Conservation (phyloP, 768 basidiomycete species). For the Collybiopsis luxurians region DNA sequence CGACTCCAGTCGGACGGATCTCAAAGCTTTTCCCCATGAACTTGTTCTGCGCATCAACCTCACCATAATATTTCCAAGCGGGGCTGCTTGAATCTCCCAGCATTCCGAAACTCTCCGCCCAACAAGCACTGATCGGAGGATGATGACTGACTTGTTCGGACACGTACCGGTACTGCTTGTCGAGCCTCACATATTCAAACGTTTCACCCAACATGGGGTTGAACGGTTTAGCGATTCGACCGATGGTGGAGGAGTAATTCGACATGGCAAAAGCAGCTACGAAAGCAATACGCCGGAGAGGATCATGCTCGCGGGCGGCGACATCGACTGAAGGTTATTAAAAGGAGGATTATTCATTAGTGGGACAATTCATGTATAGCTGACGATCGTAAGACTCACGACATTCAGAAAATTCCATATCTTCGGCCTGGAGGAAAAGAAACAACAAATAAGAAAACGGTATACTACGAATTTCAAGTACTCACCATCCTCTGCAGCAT, state of each 20-base stretch:
- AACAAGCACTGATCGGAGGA: conserved; percentile 95
- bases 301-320: conserved; percentile 72
- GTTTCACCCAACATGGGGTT: conserved; percentile 96
- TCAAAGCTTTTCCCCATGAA: conserved; percentile 97
- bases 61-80: not conserved
- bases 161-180: conserved; percentile 84
- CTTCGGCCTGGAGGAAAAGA: conserved; percentile 58
- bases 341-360: conserved; percentile 4
- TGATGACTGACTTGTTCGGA: conserved; percentile 98
- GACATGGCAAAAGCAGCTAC: conserved; percentile 98
- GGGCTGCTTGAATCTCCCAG: not conserved
- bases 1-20: conserved; percentile 93
- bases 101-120: conserved; percentile 55
- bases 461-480: not conserved
- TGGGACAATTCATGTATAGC: conserved; percentile 1
- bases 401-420: conserved; percentile 97
- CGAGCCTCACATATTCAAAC: conserved; percentile 75
- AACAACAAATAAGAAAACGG: not conserved
- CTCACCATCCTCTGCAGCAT: conserved; percentile 92
- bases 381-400: conserved; percentile 40
- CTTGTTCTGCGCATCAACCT: conserved; percentile 96
- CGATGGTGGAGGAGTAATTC: conserved; percentile 95
- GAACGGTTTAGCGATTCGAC: conserved; percentile 95
- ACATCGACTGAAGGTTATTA: conserved; percentile 62
- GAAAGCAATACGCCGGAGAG: conserved; percentile 81